Conservation (phyloP, 2,329 filamentous ascomycete genomes). For the Colletotrichum incanum region DNA sequence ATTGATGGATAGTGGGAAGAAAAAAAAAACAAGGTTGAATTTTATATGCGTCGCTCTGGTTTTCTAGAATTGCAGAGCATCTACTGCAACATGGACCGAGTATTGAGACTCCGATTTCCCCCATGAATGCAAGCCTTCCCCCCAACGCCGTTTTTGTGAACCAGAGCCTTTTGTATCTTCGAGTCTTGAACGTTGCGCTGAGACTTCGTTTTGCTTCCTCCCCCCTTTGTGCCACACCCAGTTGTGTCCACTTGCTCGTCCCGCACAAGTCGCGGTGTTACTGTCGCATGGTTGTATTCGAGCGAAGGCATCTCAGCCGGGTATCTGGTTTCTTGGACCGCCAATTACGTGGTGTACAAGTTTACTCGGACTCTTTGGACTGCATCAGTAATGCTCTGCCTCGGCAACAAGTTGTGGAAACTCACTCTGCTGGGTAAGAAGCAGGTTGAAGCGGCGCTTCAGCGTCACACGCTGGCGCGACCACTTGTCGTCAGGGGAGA, state of each 20-base stretch:
- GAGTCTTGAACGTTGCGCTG: not conserved
- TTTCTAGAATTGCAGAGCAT: slow-evolving; percentile 23
- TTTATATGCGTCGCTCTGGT: slow-evolving; percentile 26
- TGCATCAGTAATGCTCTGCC: not conserved
- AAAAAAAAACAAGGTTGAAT: slow-evolving; percentile 27
- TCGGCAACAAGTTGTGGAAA: slow-evolving; percentile 40
- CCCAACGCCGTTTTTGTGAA: slow-evolving; percentile 40
- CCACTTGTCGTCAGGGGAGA: slow-evolving; percentile 99
- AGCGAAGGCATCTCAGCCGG: slow-evolving; percentile 13
- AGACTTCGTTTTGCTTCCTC: not conserved
- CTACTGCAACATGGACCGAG: slow-evolving; percentile 31
- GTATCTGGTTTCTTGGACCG: slow-evolving; percentile 13
- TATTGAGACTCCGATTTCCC: slow-evolving; percentile 35
- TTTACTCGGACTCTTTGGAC: slow-evolving; percentile 33
- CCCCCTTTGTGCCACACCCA: not conserved
- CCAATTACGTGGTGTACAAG: not conserved
- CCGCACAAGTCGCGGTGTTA: slow-evolving; percentile 8
- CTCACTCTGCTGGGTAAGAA: slow-evolving; percentile 83
- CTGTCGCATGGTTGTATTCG: slow-evolving; percentile 14
- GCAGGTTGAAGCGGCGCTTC: slow-evolving; percentile 92
- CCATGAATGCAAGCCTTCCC: slow-evolving; percentile 37
- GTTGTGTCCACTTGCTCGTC: not conserved
- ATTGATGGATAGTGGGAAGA: slow-evolving; percentile 28
- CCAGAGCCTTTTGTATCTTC: slow-evolving; percentile 21
- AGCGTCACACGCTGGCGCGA: slow-evolving; percentile 95